Evolutionary conservation across 192 early-diverging fungal genomes (phyloP), one percentile per base, ranked within the genome.

Genomic region (Neocallimastix lanati): DNA sequence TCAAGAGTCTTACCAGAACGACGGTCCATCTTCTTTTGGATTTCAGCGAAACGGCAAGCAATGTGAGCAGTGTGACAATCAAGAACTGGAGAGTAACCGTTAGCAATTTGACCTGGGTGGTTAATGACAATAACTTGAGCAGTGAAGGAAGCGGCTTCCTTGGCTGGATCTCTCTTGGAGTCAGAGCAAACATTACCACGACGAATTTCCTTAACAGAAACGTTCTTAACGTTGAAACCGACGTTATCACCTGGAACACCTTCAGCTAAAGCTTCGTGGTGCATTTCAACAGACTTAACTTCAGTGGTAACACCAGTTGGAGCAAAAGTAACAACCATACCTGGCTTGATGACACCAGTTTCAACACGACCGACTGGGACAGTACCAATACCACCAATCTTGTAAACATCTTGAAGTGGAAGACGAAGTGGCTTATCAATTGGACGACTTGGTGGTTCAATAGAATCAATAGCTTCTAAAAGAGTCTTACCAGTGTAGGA

Each of bases 211-310:
- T 95, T 96, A 88, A 94, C 94, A 80, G 94, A 95, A 77, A 96
- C 93, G 93, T 94, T 95, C 94, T 95, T 98, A 90, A 96, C 92
- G 93, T 96, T 96, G 93, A 98, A 95, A 85, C 95, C 96, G 84
- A 98, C 94, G 92, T 96, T 95, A 92, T 98, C 96, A 82, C 96
- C 96, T 81, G 96, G 94, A 28, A 90, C 81, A 88, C 93, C 94
- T 89, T 96, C 91, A 80, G 83, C 83, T 83, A 96, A 90, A 82
- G 90, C 86, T 87, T 98, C 93, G 92, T 96, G 95, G 90, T 98
- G 96, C 95, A 96, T 98, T 88, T 96, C 95, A 81, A 98, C 94
- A 85, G 95, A 96, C 90, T 95, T 95, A 88, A 96, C 95, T 86
- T 96, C 94, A 89, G 95, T 94, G 85, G 92, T 87, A 82, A 94